These are phyloP conservation scores for Candida succiphila DNA, from an alignment of 805 yeast species.

Conservation along the genomic window DNA sequence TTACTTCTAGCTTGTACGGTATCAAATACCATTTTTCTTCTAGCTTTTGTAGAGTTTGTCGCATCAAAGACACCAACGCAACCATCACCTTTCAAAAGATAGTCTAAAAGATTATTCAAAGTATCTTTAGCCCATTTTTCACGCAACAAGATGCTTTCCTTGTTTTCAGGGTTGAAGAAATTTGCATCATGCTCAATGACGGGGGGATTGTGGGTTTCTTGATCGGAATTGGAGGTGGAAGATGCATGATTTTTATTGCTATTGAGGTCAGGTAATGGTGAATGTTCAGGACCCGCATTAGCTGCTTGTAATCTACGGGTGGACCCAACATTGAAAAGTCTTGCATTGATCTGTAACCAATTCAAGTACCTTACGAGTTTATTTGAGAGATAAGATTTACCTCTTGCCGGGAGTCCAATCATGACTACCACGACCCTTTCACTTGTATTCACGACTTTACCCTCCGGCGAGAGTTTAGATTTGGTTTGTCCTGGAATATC, in stretches of 20 bases:
- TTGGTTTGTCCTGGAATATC: constrained; percentile 91
- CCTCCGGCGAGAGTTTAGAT: constrained; percentile 71
- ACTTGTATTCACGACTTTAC: constrained; percentile 39
- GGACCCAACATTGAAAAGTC: constrained; percentile 92
- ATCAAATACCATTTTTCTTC: constrained; percentile 50
- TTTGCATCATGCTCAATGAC: constrained; percentile 64
- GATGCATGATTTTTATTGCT: neutral
- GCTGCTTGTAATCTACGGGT: constrained; percentile 72
- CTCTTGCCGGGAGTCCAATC: constrained; percentile 96
- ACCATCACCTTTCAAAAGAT: constrained; percentile 71
- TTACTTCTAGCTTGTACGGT: constrained; percentile 46
- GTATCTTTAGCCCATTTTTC: constrained; percentile 98
- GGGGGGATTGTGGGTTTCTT: too few species aligned
- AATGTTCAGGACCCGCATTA: constrained; percentile 57
- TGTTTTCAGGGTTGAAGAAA: constrained; percentile 78
- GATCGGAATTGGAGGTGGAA: neutral
- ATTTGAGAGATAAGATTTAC: constrained; percentile 88
- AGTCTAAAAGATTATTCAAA: constrained; percentile 71
- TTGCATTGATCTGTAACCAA: constrained; percentile 87
- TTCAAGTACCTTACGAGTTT: constrained; percentile 83
- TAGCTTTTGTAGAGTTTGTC: constrained; percentile 61
- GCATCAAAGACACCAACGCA: constrained; percentile 90
- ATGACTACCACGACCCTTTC: constrained; percentile 88
- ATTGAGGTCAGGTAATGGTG: constrained; percentile 44
- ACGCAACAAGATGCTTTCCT: constrained; percentile 51